Base-by-base conservation (phyloP, 306 rosid species). In the Gynostemma pentaphyllum region DNA sequence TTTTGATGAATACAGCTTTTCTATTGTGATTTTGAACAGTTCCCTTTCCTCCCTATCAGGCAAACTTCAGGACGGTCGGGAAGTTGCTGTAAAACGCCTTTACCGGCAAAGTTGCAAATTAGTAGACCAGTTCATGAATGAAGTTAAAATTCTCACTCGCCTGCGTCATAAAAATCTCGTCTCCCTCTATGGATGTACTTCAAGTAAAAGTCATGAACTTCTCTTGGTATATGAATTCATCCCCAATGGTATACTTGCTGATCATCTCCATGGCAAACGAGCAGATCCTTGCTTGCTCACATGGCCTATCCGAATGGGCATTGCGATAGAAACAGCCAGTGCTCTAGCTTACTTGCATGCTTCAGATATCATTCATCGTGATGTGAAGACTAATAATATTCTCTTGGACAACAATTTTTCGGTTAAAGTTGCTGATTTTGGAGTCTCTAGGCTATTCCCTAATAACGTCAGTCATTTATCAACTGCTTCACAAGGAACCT, bases 401-500 rank as follows among this genome's bases (percentile, higher is more conserved):
- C 85, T 84, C 10, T 80, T 89, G 2, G 89, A 80, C 64, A 16
- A 14, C 19, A 76, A 72, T 29, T 84, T 80, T 34, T 62, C 78
- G 0, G 81, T 82, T 23, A 79, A 89, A 68, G 86, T 87, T 36
- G 95, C 94, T 59, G 97, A 89, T 40, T 89, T 87, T 47, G 97
- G 97, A 32, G 80, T 89, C 21, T 86, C 95, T 7, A 60, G 92
- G 61, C 42, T 82, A 47, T 74, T 84, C 67, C 92, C 97, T 1
- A 39, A 28, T 8, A 68, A 84, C 48, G 85, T 64, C 9, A 75
- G 79, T n/a, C 95, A 89, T 71, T 81, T 83, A 52, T 86, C 95
- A 47, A 86, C 92, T 10, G 75, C 84, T 57, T 92, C 97, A 46
- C 95, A 84, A 49, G 97, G 97, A 24, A 82, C 84, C 7, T 95